Percentiles rank a stretch among this genome's conserved stretches.
These are phyloP conservation scores for Cyberlindnera veronae DNA, from an alignment of 805 yeast species.

Conservation along the genomic window DNA sequence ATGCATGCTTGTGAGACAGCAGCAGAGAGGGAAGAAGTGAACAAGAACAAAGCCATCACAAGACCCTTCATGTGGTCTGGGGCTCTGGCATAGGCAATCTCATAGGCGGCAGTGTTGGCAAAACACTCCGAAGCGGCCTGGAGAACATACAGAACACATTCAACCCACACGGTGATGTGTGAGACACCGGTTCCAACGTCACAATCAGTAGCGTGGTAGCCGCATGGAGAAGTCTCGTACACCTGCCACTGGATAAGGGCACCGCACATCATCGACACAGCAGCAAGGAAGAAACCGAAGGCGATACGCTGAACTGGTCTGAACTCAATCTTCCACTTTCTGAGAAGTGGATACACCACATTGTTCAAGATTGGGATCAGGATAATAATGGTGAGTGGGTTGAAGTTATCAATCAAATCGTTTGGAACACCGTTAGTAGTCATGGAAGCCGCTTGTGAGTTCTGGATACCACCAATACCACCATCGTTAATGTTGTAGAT, in stretches of 20 bases:
- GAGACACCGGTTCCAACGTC: conserved; percentile 28
- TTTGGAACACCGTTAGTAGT: conserved; percentile 75
- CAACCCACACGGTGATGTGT: conserved; percentile 62
- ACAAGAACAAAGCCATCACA: conserved; percentile 51
- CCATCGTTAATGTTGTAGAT: conserved; percentile 72
- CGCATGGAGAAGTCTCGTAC: conserved; percentile 72
- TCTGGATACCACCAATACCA: conserved; percentile 46
- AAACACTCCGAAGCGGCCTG: conserved; percentile 75
- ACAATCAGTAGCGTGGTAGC: conserved; percentile 57
- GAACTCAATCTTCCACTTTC: conserved; percentile 47
- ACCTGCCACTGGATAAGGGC: conserved; percentile 67
- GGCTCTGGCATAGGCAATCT: conserved; percentile 81
- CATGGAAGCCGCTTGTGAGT: conserved; percentile 65
- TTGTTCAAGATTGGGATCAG: conserved; percentile 71
- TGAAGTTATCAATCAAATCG: conserved; percentile 72
- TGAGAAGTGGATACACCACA: conserved; percentile 49
- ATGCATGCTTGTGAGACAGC: conserved; percentile 73
- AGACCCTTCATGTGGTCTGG: conserved; percentile 51
- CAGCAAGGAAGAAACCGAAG: conserved; percentile 64
- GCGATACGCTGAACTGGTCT: conserved; percentile 70
- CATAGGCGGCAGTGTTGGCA: conserved; percentile 78
- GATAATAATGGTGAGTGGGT: conserved; percentile 72
- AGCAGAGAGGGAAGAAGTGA: conserved; percentile 72
- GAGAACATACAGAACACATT: conserved; percentile 61
- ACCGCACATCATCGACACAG: conserved; percentile 30